Conservation (phyloP, 2,329 filamentous ascomycete genomes). For the Epichloe hybrida region DNA sequence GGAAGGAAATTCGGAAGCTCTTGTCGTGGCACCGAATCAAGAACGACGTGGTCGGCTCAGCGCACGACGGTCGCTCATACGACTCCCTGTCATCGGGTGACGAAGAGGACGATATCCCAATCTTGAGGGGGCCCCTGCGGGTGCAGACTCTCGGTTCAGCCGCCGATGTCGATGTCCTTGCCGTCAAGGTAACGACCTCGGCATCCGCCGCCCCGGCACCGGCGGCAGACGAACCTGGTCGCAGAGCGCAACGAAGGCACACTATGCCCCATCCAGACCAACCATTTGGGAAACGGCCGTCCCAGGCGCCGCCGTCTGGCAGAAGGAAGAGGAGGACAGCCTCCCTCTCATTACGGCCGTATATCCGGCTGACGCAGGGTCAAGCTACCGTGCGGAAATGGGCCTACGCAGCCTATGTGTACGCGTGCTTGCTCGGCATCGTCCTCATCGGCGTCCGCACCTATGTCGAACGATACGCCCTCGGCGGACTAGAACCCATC, state of each 20-base stretch:
- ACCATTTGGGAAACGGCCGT: constrained; percentile 24
- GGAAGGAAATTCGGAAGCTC: constrained; percentile 25
- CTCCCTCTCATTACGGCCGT: constrained; percentile 54
- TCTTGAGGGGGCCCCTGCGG: constrained; percentile 11
- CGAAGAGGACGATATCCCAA: constrained; percentile 13
- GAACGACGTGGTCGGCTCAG: constrained; percentile 20
- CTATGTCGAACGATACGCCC: constrained; percentile 53
- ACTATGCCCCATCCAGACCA: constrained; percentile 35
- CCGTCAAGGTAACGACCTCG: neutral
- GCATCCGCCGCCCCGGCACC: neutral
- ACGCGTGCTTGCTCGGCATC: constrained; percentile 49
- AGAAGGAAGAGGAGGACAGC: constrained; percentile 52
- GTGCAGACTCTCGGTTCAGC: constrained; percentile 18
- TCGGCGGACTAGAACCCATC: constrained; percentile 65
- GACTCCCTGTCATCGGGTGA: constrained; percentile 20
- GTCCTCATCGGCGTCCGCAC: constrained; percentile 59
- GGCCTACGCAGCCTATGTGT: constrained; percentile 71
- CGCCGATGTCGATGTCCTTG: constrained; percentile 1
- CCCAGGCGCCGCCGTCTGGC: constrained; percentile 44
- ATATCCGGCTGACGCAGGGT: constrained; percentile 63
- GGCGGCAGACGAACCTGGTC: neutral
- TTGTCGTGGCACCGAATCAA: constrained; percentile 35
- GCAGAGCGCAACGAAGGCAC: constrained; percentile 30
- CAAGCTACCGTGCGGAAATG: constrained; percentile 71
- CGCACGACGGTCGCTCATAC: constrained; percentile 18